Evolutionary conservation across 768 basidiomycete species (phyloP), one percentile per base, ranked within the genome.

Genomic region (Leucocoprinus birnbaumii): DNA sequence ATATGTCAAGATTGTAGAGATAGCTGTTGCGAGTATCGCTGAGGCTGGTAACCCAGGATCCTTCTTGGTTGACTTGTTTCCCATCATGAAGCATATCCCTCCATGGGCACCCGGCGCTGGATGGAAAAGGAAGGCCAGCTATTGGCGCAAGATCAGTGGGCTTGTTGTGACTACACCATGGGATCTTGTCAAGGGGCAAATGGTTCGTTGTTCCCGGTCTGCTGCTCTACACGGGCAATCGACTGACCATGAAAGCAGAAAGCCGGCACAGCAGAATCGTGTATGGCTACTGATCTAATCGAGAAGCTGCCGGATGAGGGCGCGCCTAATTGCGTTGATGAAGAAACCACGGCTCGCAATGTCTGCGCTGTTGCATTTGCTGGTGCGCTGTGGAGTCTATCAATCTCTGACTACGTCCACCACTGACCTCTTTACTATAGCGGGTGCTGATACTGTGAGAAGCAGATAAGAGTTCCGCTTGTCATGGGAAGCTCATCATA

Each of bases 91-190:
- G 55, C 61, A 75, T 48, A 57, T 76, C 5, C 75, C 75, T 2
- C 55, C 59, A 3, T 76, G 72, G 69, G 60, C 75, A 51, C 74
- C 75, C 10, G 71, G 72, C 1, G 67, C 67, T 1, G 67, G 63
- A 11, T 76, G 76, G 61, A 66, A 73, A 58, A 62, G 61, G 3
- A 65, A 70, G 52, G 75, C 72, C 2, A 63, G 56, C 21, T 51
- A 63, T 11, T 73, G 71, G 70, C 51, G 58, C 6, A 59, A 59
- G 43, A 59, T 65, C 11, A 59, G 68, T 19, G 53, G 64, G 6
- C 58, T 64, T 46, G 71, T 68, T 67, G 61, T 59, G 48, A 66
- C 74, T 5, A 58, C 59, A 4, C 76, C 76, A 0, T 78, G 68
- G 49, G 53, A 53, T 5, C 59, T 63, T 14, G 67, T 70, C 2